Base-by-base conservation (phyloP, 768 basidiomycete species). In the Boletus sp. region DNA sequence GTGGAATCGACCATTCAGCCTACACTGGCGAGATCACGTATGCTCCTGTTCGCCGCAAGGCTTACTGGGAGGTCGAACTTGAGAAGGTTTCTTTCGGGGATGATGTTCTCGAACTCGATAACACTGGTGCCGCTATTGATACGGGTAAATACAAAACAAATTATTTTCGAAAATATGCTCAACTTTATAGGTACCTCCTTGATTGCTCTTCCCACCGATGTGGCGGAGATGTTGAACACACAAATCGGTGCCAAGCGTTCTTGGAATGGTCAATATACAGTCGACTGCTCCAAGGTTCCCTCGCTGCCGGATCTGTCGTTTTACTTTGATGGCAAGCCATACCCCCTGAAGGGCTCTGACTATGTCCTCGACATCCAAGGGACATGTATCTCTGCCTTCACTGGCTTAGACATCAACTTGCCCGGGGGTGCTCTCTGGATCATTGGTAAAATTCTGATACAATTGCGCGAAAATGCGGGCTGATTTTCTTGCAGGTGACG, bases 21-120 rank as follows among this genome's bases (percentile, higher is more conserved):
- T 98, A 89, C 76, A 81, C 71, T 5, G 97, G 97, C 70, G 76
- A 85, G 66, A 80, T 99, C 55, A 65, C 71, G 23, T 98, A 98
- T 64, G 93, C 88, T 30, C 96, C 97, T 47, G 79, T 99, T 49
- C 87, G 95, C 63, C 84, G 93, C 63, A 93, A 91, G 80, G 97
- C 93, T 5, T 98, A 97, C 75, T 97, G 95, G 95, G 96, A 98
- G 73, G 93, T 98, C 43, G 93, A 97, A 70, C 87, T 99, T 27
- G 79, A 91, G 74, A 85, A 86, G 70, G 78, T 99, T 57, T 64
- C 75, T 4, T 95, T 99, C 53, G 97, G 95, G 45, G 78, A 85
- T 41, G 96, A 98, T 44, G 82, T 77, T 38, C 81, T 98, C 42
- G 93, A 98, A 60, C 81, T 98, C 14, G 92, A 96, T 60, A 88